Conservation (phyloP, 2,329 filamentous ascomycete species). For the Exophiala viscosa region DNA sequence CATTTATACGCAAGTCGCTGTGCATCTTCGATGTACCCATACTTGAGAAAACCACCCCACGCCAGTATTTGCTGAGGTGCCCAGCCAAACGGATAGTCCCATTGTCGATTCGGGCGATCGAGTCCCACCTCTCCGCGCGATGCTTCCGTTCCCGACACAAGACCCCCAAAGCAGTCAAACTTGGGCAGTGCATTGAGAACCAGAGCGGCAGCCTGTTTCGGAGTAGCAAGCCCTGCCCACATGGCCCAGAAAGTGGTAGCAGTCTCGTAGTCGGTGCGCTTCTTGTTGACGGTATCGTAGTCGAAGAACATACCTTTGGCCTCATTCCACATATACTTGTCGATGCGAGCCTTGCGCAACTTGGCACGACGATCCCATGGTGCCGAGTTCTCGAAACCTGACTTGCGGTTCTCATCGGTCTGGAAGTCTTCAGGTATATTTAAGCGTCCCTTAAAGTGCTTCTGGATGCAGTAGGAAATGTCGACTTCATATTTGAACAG, state of each 20-base stretch:
- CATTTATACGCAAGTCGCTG: constrained; percentile 91
- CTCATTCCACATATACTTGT: constrained; percentile 92
- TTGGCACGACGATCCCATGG: constrained; percentile 87
- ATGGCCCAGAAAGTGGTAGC: constrained; percentile 96
- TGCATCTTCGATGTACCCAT: constrained; percentile 86
- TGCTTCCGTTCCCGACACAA: constrained; percentile 84
- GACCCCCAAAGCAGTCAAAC: constrained; percentile 82
- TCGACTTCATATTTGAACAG: constrained; percentile 97
- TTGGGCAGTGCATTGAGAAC: constrained; percentile 77
- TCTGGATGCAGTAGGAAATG: constrained; percentile 81
- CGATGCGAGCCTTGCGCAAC: constrained; percentile 76
- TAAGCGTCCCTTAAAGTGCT: constrained; percentile 76
- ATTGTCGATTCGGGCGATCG: constrained; percentile 88
- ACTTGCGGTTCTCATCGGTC: constrained; percentile 59
- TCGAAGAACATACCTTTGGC: constrained; percentile 96
- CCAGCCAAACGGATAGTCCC: constrained; percentile 98
- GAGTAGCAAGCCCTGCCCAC: constrained; percentile 86
- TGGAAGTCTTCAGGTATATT: constrained; percentile 80
- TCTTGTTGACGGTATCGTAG: constrained; percentile 79
- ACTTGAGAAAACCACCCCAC: constrained; percentile 87
- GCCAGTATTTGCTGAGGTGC: constrained; percentile 97
- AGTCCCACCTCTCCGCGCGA: constrained; percentile 77
- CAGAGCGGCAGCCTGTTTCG: constrained; percentile 78
- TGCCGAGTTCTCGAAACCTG: constrained; percentile 74
- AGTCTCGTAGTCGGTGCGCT: constrained; percentile 80